phyloP scores from a whole-genome alignment of 495 filamentous ascomycete genomes.

The Aspergillus steynii region DNA sequence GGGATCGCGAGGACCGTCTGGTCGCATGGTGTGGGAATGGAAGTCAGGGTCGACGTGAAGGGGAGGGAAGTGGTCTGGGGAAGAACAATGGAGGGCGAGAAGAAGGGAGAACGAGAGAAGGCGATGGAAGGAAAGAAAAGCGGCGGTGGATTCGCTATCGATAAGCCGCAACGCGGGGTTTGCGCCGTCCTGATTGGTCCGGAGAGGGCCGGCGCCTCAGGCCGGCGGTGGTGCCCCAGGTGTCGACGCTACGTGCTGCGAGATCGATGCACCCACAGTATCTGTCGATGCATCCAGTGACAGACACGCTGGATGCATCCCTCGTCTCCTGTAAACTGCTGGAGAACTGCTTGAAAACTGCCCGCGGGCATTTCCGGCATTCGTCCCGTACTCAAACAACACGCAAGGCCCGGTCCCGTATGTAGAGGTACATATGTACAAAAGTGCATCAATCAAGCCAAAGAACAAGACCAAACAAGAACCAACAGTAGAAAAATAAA shows the following conservation, averaged over 20 bases:
- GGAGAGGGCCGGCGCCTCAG: neutral
- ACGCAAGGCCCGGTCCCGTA: neutral
- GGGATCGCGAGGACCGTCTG: slow-evolving; percentile 53
- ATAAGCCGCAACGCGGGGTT: neutral
- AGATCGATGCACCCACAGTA: too few species aligned
- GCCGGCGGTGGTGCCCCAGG: too few species aligned
- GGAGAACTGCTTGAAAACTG: too few species aligned
- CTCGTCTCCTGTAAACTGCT: too few species aligned
- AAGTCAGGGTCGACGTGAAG: neutral
- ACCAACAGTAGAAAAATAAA: neutral
- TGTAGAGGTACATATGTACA: neutral
- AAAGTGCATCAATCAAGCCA: neutral
- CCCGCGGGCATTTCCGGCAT: neutral
- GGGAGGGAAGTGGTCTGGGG: neutral
- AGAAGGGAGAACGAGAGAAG: slow-evolving; percentile 1
- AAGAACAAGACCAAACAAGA: neutral
- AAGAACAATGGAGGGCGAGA: neutral
- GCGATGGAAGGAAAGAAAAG: neutral
- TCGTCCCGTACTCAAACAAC: neutral
- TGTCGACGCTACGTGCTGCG: too few species aligned
- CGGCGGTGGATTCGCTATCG: neutral
- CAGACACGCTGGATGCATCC: too few species aligned
- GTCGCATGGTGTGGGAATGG: slow-evolving; percentile 30
- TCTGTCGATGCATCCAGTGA: too few species aligned
- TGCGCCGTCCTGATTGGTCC: neutral